Conservation (phyloP, 495 filamentous ascomycete genomes). For the Talaromyces wortmannii region DNA sequence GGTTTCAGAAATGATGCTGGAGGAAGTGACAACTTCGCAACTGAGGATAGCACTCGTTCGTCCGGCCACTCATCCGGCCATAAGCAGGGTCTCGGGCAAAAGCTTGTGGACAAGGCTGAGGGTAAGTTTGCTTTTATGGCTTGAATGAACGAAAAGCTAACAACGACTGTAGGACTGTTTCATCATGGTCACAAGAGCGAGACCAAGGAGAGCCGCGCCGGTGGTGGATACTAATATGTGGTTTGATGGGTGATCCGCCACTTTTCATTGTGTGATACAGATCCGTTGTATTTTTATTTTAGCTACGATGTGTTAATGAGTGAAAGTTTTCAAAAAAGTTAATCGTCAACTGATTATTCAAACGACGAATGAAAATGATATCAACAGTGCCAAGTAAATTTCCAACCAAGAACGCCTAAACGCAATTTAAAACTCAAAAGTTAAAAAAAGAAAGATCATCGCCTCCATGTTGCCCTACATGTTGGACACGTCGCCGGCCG, state of each 20-base stretch:
- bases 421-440: background rate
- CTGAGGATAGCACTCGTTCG: background rate
- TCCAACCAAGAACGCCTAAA: background rate
- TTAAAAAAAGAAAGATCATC: background rate
- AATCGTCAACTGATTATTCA: too few relatives aligned
- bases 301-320: too few relatives aligned
- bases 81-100: background rate
- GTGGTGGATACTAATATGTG: background rate
- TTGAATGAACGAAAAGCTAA: background rate
- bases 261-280: too few relatives aligned
- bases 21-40: background rate
- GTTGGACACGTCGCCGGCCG: constrained; percentile 8
- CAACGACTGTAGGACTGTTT: background rate
- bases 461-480: constrained; percentile 5
- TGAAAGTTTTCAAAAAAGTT: too few relatives aligned
- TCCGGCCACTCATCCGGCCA: background rate
- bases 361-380: too few relatives aligned
- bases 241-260: too few relatives aligned
- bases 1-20: background rate
- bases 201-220: background rate
- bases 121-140: background rate
- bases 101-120: constrained; percentile 1
- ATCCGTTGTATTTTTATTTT: too few relatives aligned
- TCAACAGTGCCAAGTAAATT: background rate
- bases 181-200: background rate